Evolutionary conservation across 2,329 filamentous ascomycete species (phyloP).

Genomic region (Fragosphaeria purpurea): DNA sequence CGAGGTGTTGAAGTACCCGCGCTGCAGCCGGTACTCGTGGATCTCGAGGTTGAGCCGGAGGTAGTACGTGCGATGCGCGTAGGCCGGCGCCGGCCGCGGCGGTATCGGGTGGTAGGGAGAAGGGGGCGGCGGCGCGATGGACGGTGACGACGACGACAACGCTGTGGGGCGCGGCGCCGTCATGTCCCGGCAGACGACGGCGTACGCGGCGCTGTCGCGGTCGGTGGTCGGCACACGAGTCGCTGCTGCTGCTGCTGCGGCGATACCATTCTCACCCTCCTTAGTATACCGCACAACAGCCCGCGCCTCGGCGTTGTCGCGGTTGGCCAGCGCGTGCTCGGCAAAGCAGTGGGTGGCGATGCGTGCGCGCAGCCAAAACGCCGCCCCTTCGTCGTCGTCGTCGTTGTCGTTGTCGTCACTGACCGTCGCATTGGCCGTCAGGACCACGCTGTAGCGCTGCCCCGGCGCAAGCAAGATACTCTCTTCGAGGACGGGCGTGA

Average conservation of each 20-base stretch:
- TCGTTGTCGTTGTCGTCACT: slow-evolving; percentile 33
- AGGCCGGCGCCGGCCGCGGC: slow-evolving; percentile 29
- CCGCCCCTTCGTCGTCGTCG: no score
- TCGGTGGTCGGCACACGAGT: slow-evolving; percentile 22
- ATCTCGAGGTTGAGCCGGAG: slow-evolving; percentile 50
- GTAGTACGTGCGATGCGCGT: slow-evolving; percentile 42
- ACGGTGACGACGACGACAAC: no score
- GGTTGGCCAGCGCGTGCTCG: slow-evolving; percentile 33
- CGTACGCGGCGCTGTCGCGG: slow-evolving; percentile 21
- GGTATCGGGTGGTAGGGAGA: slow-evolving; percentile 34
- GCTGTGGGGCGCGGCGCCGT: slow-evolving; percentile 33
- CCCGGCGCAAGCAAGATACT: slow-evolving; percentile 58
- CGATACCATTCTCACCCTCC: neutral
- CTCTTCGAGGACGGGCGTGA: slow-evolving; percentile 47
- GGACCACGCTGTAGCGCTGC: slow-evolving; percentile 58
- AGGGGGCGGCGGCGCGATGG: no score
- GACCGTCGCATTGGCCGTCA: slow-evolving; percentile 47
- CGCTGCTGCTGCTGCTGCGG: neutral
- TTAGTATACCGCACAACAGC: slow-evolving; percentile 37
- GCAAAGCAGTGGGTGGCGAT: slow-evolving; percentile 53
- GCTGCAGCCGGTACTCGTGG: slow-evolving; percentile 44
- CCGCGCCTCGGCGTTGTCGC: slow-evolving; percentile 34
- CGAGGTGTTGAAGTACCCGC: slow-evolving; percentile 48
- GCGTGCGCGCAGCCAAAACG: slow-evolving; percentile 56
- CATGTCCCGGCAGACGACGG: slow-evolving; percentile 40